Percentiles rank a stretch among this genome's conserved stretches.
phyloP scores from a whole-genome alignment of 2,329 filamentous ascomycete species.

The Helotiales sp. region DNA sequence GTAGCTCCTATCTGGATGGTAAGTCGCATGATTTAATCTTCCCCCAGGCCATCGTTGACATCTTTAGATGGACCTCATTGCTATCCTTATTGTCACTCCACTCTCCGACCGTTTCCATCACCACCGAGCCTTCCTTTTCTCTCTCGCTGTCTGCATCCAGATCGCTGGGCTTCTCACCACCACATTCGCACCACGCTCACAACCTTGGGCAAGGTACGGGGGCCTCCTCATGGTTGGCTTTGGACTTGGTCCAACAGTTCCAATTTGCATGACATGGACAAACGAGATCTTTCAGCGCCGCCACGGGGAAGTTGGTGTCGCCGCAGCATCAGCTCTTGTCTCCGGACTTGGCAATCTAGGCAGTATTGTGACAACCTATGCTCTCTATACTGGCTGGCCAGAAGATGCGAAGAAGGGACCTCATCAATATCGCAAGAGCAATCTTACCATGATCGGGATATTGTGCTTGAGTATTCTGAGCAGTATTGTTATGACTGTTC shows the following conservation, averaged over 20 bases:
- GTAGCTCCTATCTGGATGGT: constrained; percentile 93
- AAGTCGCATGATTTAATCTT: constrained; percentile 38
- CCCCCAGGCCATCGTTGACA: constrained; percentile 3
- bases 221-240: constrained; percentile 90
- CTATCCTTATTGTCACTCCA: constrained; percentile 82
- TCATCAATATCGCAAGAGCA: constrained; percentile 77
- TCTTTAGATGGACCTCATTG: constrained; percentile 76
- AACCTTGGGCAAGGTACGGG: constrained; percentile 82
- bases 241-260: constrained; percentile 85
- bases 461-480: constrained; percentile 74
- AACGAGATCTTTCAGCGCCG: constrained; percentile 86
- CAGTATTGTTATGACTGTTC: constrained; percentile 65
- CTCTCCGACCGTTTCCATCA: constrained; percentile 85
- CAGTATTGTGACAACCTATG: constrained; percentile 84
- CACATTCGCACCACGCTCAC: constrained; percentile 66
- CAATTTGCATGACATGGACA: constrained; percentile 93
- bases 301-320: constrained; percentile 88
- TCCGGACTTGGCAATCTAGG: constrained; percentile 86
- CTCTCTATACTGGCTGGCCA: constrained; percentile 84
- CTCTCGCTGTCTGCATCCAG: constrained; percentile 71
- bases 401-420: constrained; percentile 69
- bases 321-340: constrained; percentile 80
- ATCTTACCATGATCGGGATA: constrained; percentile 86
- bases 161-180: constrained; percentile 78
- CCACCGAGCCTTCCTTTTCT: constrained; percentile 79